Evolutionary conservation across 2,329 filamentous ascomycete species (phyloP), one percentile per base, ranked within the genome.

Genomic region (Dothideomycetidae sp.): DNA sequence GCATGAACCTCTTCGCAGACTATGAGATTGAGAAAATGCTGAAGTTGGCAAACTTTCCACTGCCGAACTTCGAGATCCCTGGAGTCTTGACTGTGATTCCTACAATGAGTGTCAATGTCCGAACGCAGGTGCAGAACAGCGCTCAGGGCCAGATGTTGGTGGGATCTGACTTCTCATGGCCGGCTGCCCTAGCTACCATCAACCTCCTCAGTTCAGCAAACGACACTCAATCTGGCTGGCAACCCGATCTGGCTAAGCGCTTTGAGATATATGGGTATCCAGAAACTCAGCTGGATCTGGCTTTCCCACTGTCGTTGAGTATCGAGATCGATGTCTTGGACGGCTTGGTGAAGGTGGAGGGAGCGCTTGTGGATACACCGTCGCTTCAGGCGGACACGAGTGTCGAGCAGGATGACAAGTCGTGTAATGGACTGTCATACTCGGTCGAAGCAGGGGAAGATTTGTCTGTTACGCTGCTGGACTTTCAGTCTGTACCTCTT

Each of bases 231-330:
- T 32, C 32, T 15, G 43, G 43, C 11, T 44, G 34, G 11, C 37
- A 33, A 3, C 40, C 43, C 1, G 32, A 31, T 10, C 29, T 44
- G n/a, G 33, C 29, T 19, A 43, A 44, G 14, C 39, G 37, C 12
- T 44, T 44, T 5, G 30, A 44, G 15, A 38, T 38, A 5, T 39
- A 37, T 7, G 43, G 43, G 1, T 37, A 44, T 16, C 19, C 42
- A 1, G 38, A 33, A 3, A 40, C 42, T n/a, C 29, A 19, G 1
- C 40, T 40, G 3, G 28, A 29, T 13, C 21, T 44, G 4, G 23
- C 33, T 10, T 28, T 44, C 2, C 42, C 42, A 3, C 37, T 44
- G 3, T 21, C 18, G 11, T 13, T 41, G 11, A 29, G 29, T 31
- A 37, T 38, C 21, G 39, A 35, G 14, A 32, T 44, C 28, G 37